These are phyloP conservation scores for Blepharisma japonicum DNA, from an alignment of 73 alveolate species.

Conservation along the genomic window DNA sequence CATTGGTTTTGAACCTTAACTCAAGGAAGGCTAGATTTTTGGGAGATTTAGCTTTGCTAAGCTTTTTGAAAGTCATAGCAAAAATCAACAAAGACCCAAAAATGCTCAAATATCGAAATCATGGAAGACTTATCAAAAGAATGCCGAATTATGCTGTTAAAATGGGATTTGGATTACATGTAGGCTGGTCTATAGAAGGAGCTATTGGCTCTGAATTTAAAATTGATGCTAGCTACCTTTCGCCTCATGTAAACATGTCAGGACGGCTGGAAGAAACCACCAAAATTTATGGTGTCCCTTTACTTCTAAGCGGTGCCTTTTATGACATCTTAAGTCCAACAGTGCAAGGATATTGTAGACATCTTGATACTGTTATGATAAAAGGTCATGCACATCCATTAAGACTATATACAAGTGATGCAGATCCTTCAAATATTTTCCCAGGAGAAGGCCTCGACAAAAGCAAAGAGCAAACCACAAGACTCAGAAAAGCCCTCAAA, in stretches of 20 bases:
- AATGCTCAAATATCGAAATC: conserved; percentile 12
- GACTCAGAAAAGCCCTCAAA: not conserved
- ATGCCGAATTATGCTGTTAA: conserved; percentile 37
- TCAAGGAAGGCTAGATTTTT: conserved; percentile 15
- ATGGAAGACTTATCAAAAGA: conserved; percentile 27
- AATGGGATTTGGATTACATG: conserved; percentile 71
- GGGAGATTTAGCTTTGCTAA: conserved; percentile 77
- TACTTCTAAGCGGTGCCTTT: conserved; percentile 32
- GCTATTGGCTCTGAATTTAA: conserved; percentile 76
- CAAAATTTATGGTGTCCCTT: conserved; percentile 40
- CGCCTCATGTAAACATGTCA: conserved; percentile 61
- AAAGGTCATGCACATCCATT: not conserved
- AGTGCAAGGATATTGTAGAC: conserved; percentile 12
- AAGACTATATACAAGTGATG: not conserved
- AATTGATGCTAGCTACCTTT: conserved; percentile 79
- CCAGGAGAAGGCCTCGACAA: not conserved
- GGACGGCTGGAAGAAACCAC: conserved; percentile 39
- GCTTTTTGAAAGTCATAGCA: conserved; percentile 45
- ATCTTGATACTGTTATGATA: conserved; percentile 14
- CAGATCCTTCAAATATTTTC: not conserved
- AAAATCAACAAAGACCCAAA: conserved; percentile 22
- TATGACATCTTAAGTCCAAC: not conserved
- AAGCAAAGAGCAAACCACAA: not conserved
- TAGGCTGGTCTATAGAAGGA: conserved; percentile 91
- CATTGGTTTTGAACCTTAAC: conserved; percentile 32